phyloP scores from a whole-genome alignment of 2,329 filamentous ascomycete species.

The Apiospora saccharicola region DNA sequence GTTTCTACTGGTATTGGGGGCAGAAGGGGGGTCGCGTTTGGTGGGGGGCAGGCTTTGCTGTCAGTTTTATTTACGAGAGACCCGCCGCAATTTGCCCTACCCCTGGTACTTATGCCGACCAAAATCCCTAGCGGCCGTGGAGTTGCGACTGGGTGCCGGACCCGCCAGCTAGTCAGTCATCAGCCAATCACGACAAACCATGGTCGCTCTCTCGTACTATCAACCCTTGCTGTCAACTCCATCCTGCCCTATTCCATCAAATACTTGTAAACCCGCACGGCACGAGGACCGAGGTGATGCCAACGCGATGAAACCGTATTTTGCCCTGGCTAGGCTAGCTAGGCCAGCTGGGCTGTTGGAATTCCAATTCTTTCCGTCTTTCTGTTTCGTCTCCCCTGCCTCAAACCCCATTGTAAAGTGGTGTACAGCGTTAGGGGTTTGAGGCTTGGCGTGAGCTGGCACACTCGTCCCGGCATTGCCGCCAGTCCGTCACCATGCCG shows the following conservation, averaged over 20 bases:
- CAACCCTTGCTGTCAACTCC: neutral
- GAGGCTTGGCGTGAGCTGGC: neutral
- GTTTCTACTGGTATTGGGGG: too few relatives aligned
- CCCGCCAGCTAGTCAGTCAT: neutral
- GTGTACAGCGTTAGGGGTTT: neutral
- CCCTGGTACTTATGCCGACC: neutral
- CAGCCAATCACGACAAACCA: neutral
- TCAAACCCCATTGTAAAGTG: neutral
- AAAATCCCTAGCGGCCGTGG: neutral
- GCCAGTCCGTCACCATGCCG: neutral
- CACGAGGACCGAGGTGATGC: neutral
- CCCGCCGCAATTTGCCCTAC: slow-evolving; percentile 16
- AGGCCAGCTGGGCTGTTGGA: neutral
- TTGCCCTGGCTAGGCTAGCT: neutral
- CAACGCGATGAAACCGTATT: neutral
- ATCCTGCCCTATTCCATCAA: neutral
- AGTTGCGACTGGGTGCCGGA: neutral
- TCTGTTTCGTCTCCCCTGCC: too few relatives aligned
- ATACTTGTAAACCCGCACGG: neutral
- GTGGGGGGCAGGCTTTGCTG: too few relatives aligned
- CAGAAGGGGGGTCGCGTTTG: too few relatives aligned
- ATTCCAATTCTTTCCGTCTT: neutral
- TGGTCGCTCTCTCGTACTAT: neutral
- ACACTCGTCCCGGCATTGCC: neutral
- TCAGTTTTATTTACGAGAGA: neutral